A percentile compares a stretch with the other conserved stretches of the same genome.
These are phyloP conservation scores for Tylopilus subfusipes DNA, from an alignment of 768 basidiomycete genomes.

Conservation along the genomic window DNA sequence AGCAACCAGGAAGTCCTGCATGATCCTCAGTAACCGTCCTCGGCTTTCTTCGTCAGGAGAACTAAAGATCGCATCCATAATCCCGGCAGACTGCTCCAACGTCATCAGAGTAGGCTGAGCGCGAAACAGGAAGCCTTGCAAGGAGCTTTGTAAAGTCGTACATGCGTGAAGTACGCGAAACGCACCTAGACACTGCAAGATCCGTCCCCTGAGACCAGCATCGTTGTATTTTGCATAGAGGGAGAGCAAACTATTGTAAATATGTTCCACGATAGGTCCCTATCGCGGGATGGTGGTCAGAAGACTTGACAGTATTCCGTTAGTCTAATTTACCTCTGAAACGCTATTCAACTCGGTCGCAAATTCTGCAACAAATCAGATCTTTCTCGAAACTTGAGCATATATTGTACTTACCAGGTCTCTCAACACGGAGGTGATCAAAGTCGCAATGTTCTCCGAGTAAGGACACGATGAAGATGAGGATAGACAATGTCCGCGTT, in stretches of 20 bases:
- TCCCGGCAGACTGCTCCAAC: constrained; percentile 64
- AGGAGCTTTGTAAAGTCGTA: neutral
- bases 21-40: constrained; percentile 74
- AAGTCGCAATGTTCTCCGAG: constrained; percentile 90
- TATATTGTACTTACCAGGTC: constrained; percentile 45
- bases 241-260: constrained; percentile 68
- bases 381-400: neutral
- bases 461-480: constrained; percentile 81
- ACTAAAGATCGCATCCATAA: constrained; percentile 89
- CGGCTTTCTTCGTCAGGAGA: constrained; percentile 69
- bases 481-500: constrained; percentile 54
- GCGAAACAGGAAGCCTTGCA: constrained; percentile 82
- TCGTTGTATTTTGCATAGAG: constrained; percentile 69
- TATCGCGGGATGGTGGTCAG: constrained; percentile 24
- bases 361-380: constrained; percentile 41
- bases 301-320: neutral
- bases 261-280: constrained; percentile 77
- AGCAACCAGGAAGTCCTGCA: constrained; percentile 87
- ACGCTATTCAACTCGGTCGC: constrained; percentile 55
- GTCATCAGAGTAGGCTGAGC: constrained; percentile 92
- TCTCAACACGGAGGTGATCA: constrained; percentile 65
- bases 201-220: constrained; percentile 57
- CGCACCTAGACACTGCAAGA: constrained; percentile 83
- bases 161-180: neutral
- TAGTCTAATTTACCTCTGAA: constrained; percentile 41